A percentile compares a stretch with the other conserved stretches of the same genome.
Evolutionary conservation across 225 moss, liverwort and hornwort genomes (phyloP).

Genomic region (Polytrichum commune): DNA sequence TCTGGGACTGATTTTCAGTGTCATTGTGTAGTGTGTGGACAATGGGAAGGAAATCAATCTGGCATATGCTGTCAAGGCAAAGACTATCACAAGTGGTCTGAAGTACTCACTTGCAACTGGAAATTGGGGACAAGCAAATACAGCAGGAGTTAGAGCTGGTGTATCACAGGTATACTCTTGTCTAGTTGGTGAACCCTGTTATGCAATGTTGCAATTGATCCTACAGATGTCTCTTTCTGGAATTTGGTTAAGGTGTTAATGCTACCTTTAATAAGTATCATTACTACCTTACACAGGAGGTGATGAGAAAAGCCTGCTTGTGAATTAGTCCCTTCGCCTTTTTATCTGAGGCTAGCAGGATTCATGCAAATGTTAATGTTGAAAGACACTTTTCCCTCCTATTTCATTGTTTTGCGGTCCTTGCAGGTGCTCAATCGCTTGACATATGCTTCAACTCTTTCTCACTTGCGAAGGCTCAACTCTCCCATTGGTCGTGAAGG

Average conservation of each 20-base stretch:
- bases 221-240: no score
- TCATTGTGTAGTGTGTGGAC: constrained; percentile 66
- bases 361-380: no score
- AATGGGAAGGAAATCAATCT: constrained; percentile 99
- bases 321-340: no score
- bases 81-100: constrained; percentile 97
- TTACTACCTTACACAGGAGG: no score
- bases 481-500: constrained; percentile 99
- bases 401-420: not conserved
- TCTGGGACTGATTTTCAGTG: not conserved
- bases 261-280: no score
- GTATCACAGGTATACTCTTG: constrained; percentile 65
- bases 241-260: no score
- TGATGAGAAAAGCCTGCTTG: no score
- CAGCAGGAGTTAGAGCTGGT: constrained; percentile 96
- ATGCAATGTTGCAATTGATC: no score
- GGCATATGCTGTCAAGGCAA: constrained; percentile 98
- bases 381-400: not conserved
- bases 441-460: constrained; percentile 97
- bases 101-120: constrained; percentile 98
- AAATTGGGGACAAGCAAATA: constrained; percentile 99
- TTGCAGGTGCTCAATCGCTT: constrained; percentile 86
- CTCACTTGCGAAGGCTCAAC: constrained; percentile 92
- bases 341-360: no score
- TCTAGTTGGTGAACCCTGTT: not conserved